Base-by-base conservation (phyloP, 768 basidiomycete species). In the Pholiota microspora region DNA sequence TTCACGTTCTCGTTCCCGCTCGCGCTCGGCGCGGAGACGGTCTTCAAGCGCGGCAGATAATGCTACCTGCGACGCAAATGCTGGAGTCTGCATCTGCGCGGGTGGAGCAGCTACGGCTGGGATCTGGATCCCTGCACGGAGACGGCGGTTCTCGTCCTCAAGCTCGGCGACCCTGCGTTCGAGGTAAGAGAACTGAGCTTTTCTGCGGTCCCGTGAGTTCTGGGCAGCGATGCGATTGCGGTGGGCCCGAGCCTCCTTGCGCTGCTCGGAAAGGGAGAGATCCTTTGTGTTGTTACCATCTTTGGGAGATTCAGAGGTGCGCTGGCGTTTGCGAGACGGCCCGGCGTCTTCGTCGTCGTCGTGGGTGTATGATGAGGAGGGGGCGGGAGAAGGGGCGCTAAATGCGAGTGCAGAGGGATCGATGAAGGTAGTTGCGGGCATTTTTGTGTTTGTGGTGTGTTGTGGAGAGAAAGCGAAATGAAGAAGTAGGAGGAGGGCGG, bases 161-260 rank as follows among this genome's bases (percentile, higher is more conserved):
- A 92, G 85, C 67, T 89, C 85, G 10, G 75, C 67, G 3, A 92
- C 88, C 44, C 85, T 69, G 32, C 71, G 79, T 67, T 89, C 86
- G 36, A 92, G 85, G 59, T 74, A 77, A 1, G 74, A 52, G 66
- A 88, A 92, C 59, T 95, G 92, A 13, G 86, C 87, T 71, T 96
- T 96, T 53, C 92, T 82, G 62, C 89, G 82, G 74, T 96, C 94
- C 42, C 94, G 86, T 9, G 89, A 92, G 74, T 94, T 89, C 77
- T 96, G 94, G 4, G 93, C 93, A 1, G 94, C 94, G 68, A 95
- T 92, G 48, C 93, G 83, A 72, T 96, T 96, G 53, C 94, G 85
- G 72, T 94, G 91, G 13, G 90, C 92, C 59, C 94, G 80, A 45
- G 89, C 91, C 68, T 93, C 92, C 62, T 84, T 89, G 70, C 89